Evolutionary conservation across 1,284 basidiomycete species (phyloP).

Genomic region (Laetiporus sulphureus): DNA sequence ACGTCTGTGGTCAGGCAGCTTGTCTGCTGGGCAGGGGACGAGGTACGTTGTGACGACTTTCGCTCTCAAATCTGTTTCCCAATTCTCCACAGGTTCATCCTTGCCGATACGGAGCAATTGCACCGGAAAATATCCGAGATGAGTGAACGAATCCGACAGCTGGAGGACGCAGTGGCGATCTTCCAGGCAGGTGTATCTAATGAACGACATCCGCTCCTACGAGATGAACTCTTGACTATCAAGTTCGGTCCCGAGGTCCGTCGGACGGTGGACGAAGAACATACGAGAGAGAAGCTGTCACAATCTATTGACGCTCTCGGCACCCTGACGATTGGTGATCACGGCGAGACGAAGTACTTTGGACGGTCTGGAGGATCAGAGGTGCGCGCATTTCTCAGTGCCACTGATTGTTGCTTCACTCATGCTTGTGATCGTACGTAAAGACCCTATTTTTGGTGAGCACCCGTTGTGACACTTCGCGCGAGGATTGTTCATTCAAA

Average conservation of each 20-base stretch:
- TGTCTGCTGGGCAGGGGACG: constrained; percentile 27
- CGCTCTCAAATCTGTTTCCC: constrained; percentile 4
- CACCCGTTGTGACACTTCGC: no score
- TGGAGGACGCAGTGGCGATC: constrained; percentile 68
- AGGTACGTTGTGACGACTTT: constrained; percentile 14
- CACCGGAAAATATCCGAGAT: constrained; percentile 67
- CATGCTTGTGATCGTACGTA: not conserved
- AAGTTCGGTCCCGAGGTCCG: constrained; percentile 42
- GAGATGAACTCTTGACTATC: constrained; percentile 57
- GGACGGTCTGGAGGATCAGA: constrained; percentile 61
- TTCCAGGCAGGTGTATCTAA: constrained; percentile 42
- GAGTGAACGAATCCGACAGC: constrained; percentile 68
- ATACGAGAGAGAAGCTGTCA: constrained; percentile 21
- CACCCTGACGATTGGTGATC: constrained; percentile 54
- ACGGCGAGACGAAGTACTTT: constrained; percentile 61
- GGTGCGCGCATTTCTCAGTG: constrained; percentile 22
- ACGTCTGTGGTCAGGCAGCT: constrained; percentile 15
- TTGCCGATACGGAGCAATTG: constrained; percentile 71
- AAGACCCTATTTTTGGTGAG: constrained; percentile 44
- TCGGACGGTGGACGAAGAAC: constrained; percentile 26
- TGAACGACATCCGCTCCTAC: constrained; percentile 57
- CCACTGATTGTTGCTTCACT: not conserved
- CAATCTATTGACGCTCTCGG: constrained; percentile 35
- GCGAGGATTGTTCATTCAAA: no score
- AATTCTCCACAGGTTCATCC: constrained; percentile 49